Conservation (phyloP, 169 alveolate species). For the Amoebophrya sp. region DNA sequence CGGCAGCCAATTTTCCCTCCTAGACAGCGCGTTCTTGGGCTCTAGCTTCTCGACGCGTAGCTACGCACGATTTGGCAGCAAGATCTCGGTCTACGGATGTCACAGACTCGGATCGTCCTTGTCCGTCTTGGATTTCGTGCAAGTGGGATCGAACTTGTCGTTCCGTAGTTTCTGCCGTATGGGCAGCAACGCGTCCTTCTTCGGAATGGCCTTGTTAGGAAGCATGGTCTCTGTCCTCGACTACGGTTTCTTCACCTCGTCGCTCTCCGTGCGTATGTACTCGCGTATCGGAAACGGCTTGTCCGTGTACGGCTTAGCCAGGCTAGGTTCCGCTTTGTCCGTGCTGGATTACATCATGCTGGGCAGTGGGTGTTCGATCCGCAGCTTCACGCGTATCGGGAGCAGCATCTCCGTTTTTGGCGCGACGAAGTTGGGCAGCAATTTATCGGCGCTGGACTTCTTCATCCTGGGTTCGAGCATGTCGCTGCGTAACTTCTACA, state of each 20-base stretch:
- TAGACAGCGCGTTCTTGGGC: slow-evolving; percentile 37
- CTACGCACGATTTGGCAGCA: slow-evolving; percentile 35
- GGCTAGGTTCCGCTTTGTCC: neutral
- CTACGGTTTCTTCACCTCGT: slow-evolving; percentile 22
- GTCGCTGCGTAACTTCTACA: neutral
- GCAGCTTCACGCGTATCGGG: slow-evolving; percentile 16
- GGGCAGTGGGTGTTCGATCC: slow-evolving; percentile 8
- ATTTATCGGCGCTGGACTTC: slow-evolving; percentile 33
- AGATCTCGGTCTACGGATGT: slow-evolving; percentile 35
- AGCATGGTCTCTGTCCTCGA: slow-evolving; percentile 4
- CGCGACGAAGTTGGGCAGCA: neutral
- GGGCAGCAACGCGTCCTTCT: slow-evolving; percentile 34
- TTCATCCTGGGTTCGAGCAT: slow-evolving; percentile 24
- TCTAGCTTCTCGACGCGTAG: slow-evolving; percentile 9
- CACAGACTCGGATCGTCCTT: slow-evolving; percentile 31
- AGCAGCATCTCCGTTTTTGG: slow-evolving; percentile 12
- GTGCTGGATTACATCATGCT: slow-evolving; percentile 20
- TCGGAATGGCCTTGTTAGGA: slow-evolving; percentile 41
- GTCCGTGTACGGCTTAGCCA: slow-evolving; percentile 29
- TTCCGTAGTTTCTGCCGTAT: slow-evolving; percentile 35
- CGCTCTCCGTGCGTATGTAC: slow-evolving; percentile 23
- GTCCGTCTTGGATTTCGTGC: slow-evolving; percentile 36
- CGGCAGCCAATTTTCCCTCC: slow-evolving; percentile 9
- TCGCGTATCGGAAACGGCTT: slow-evolving; percentile 8
- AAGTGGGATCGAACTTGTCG: slow-evolving; percentile 33